Percentiles rank a stretch among this genome's conserved stretches.
Conservation (phyloP, 805 yeast species). For the Helenozyma baotianmanensis region DNA sequence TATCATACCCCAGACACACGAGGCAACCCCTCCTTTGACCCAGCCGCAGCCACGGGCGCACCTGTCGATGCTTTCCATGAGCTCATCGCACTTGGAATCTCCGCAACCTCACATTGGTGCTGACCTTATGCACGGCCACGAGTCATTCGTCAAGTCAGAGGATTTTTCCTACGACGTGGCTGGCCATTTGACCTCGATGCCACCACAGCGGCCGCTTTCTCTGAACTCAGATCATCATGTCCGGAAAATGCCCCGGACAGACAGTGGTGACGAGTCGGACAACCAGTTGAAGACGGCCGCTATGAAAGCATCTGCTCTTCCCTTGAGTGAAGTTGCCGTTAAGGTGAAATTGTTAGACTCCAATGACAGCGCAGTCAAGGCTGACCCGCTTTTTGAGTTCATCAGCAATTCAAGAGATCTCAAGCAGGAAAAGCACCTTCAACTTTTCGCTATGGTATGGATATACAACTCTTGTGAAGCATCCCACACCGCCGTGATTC, state of each 20-base stretch:
- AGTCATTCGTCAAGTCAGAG: no score
- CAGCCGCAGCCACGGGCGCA: no score
- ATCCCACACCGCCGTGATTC: constrained; percentile 37
- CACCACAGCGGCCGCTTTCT: background rate
- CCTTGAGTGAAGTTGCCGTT: constrained; percentile 10
- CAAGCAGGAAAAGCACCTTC: constrained; percentile 56
- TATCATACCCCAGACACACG: no score
- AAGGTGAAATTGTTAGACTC: constrained; percentile 10
- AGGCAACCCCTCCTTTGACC: no score
- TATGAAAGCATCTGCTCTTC: constrained; percentile 1
- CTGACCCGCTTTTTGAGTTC: constrained; percentile 6
- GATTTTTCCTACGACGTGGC: no score
- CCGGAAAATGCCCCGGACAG: constrained; percentile 4
- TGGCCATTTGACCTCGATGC: no score
- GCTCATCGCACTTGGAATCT: no score
- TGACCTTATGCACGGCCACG: no score
- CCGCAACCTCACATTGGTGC: no score
- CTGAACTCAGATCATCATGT: constrained; percentile 1
- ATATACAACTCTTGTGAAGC: constrained; percentile 62
- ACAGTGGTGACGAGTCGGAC: constrained; percentile 8
- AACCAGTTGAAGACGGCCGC: constrained; percentile 8
- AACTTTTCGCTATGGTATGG: constrained; percentile 81
- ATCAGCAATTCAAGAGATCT: constrained; percentile 5
- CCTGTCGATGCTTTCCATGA: no score
- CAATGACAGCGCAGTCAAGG: constrained; percentile 1